Conservation (phyloP, 1,139 yeast species). For the Blastobotrys arbuscula region DNA sequence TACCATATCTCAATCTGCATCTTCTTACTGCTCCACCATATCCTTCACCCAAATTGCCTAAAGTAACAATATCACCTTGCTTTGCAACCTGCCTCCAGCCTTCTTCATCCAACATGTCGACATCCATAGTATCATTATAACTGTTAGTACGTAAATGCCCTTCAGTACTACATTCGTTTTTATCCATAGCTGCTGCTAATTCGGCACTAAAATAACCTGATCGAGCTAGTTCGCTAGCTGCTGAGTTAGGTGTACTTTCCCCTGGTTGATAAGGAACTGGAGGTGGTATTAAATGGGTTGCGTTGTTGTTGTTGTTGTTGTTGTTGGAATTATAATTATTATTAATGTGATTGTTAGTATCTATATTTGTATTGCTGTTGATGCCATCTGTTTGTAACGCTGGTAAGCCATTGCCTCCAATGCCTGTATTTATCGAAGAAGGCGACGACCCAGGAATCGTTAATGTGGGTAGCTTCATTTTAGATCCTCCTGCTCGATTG, state of each 20-base stretch:
- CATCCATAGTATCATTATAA: slow-evolving; percentile 27
- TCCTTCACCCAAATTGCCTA: slow-evolving; percentile 84
- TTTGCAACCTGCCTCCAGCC: slow-evolving; percentile 71
- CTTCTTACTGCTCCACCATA: slow-evolving; percentile 87
- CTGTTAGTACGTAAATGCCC: slow-evolving; percentile 3
- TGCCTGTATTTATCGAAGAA: background rate
- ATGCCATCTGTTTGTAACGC: background rate
- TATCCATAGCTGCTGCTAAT: slow-evolving; percentile 35
- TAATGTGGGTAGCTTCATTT: slow-evolving; percentile 33
- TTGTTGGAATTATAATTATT: background rate
- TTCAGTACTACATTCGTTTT: background rate
- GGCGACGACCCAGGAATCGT: slow-evolving; percentile 22
- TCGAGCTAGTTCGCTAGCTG: slow-evolving; percentile 16
- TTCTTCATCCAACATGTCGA: slow-evolving; percentile 61
- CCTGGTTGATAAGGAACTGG: slow-evolving; percentile 9
- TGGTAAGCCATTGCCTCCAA: background rate
- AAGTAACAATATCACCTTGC: slow-evolving; percentile 51
- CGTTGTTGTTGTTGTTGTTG: background rate
- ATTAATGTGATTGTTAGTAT: background rate
- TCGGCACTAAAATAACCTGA: slow-evolving; percentile 36
- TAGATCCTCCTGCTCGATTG: slow-evolving; percentile 22
- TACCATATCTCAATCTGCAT: slow-evolving; percentile 53
- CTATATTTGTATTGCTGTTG: background rate
- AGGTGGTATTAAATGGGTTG: slow-evolving; percentile 7
- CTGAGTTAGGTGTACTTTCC: slow-evolving; percentile 18